Evolutionary conservation across 768 basidiomycete species (phyloP).

Genomic region (Mycena vitilis): DNA sequence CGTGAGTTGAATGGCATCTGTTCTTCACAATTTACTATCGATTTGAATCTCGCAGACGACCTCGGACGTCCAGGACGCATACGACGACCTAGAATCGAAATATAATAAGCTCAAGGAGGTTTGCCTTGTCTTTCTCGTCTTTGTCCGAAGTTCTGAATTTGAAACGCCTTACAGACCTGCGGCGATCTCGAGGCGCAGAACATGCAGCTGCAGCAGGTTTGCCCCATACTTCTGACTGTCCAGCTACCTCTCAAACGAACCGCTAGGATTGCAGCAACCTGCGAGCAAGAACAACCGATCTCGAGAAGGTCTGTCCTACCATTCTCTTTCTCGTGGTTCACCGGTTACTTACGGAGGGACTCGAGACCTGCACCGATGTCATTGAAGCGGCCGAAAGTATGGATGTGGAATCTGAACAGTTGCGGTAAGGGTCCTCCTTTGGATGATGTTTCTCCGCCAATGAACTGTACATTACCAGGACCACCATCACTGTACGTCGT

Average conservation of each 20-base stretch:
- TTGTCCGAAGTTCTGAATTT: neutral
- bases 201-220: neutral
- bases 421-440: neutral
- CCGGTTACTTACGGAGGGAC: neutral
- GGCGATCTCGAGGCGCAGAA: conserved; percentile 5
- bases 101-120: conserved; percentile 1
- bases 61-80: neutral
- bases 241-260: neutral
- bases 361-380: neutral
- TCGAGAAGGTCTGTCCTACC: neutral
- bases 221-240: neutral
- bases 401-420: neutral
- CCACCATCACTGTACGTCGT: neutral
- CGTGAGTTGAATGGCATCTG: neutral
- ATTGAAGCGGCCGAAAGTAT: neutral
- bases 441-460: no score
- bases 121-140: neutral
- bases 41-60: neutral
- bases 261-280: neutral
- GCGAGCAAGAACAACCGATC: neutral
- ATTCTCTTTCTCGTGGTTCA: no score
- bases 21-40: neutral
- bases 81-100: neutral
- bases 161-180: neutral
- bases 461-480: neutral